phyloP scores from a whole-genome alignment of 2,329 filamentous ascomycete genomes.

The Colletotrichum sp. region DNA sequence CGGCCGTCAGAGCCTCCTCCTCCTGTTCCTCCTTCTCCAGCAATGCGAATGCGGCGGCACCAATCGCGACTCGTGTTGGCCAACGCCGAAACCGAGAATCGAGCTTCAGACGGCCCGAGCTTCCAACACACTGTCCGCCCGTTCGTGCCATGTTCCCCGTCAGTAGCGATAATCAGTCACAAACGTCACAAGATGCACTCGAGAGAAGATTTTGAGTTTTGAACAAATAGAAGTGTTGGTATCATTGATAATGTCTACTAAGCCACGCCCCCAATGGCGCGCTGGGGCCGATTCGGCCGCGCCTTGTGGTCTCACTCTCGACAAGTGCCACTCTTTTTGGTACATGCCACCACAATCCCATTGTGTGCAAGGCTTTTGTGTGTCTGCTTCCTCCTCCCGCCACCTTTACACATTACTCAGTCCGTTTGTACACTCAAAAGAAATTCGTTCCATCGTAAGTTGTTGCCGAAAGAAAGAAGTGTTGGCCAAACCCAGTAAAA shows the following conservation, averaged over 20 bases:
- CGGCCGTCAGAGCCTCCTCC: neutral
- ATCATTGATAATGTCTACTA: constrained; percentile 14
- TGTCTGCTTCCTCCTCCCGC: neutral
- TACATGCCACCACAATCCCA: constrained; percentile 10
- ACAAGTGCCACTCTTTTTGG: constrained; percentile 6
- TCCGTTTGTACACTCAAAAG: constrained; percentile 9
- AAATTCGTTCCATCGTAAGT: constrained; percentile 15
- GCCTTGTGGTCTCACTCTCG: neutral
- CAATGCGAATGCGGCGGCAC: neutral
- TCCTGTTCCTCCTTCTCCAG: neutral
- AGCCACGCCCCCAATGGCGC: neutral
- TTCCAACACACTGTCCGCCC: neutral
- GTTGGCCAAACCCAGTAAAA: neutral
- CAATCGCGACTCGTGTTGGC: neutral
- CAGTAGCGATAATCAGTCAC: neutral
- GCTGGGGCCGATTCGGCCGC: neutral
- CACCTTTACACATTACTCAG: constrained; percentile 14
- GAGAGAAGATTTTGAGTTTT: neutral
- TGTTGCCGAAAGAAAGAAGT: neutral
- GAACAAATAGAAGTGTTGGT: constrained; percentile 17
- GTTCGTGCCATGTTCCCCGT: neutral
- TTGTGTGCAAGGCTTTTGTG: neutral
- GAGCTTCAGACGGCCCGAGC: neutral
- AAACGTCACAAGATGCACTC: neutral
- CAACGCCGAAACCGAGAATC: neutral